Base-by-base conservation (phyloP, 768 basidiomycete genomes). In the Termitomyces bulborhizus region DNA sequence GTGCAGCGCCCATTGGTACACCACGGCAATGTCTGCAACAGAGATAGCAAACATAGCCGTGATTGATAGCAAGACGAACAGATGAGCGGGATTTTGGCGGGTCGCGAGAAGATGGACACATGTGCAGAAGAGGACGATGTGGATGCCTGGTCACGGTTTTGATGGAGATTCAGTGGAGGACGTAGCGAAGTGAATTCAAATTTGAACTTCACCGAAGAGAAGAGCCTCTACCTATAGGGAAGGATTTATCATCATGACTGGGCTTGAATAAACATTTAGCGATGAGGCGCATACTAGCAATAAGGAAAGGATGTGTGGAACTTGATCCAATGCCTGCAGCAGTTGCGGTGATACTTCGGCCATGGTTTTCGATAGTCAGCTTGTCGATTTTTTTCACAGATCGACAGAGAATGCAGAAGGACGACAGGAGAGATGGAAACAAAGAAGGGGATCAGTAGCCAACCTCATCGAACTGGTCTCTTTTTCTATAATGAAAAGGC, bases 71-170 rank as follows among this genome's bases (percentile, higher is more conserved):
- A 50, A 29, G n/a, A 50, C 37, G 6, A 50, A 50, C 0, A 16
- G 11, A 29, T 50, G 49, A n/a, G 49, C 49, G 6, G 37, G 37
- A 50, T 50, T 50, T 12, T 9, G 37, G 11, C 26, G 49, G 12
- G 37, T 50, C 1, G 5, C 26, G n/a, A 50, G 49, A 37, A 39
- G 37, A 39, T 50, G 39, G 26, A 15, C 49, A 29, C 37, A 50
- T 9, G 37, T 39, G 37, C 26, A 26, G 37, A 50, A 50, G 49
- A 50, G 49, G 49, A 50, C 49, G 37, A 50, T 39, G n/a, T 50
- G 49, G 9, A 50, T 39, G 26, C 49, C 49, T 50, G 1, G 16
- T 34, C 34, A 34, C 34, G 12, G 8, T 37, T 13, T 39, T 13
- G 26, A 39, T 11, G 13, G 43, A 6, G 1, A 16, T 26, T 50